A percentile compares a stretch with the other conserved stretches of the same genome.
These are phyloP conservation scores for Prasinococcaceae sp. DNA, from an alignment of 139 green algal species.

Conservation along the genomic window DNA sequence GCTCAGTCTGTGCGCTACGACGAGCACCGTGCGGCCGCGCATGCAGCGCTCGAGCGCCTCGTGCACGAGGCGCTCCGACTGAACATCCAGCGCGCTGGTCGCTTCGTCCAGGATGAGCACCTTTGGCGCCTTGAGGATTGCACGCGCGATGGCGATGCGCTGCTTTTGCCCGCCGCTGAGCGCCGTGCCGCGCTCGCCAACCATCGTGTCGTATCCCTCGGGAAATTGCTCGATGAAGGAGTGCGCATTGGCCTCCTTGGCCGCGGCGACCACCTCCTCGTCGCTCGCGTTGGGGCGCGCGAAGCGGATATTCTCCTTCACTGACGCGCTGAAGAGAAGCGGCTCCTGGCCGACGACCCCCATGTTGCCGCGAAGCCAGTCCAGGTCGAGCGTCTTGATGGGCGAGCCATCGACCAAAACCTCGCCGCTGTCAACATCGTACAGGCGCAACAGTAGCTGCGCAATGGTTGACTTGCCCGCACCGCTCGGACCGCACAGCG, in stretches of 20 bases:
- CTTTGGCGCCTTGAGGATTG: slow-evolving; percentile 38
- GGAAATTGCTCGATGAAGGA: slow-evolving; percentile 52
- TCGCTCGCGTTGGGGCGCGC: slow-evolving; percentile 21
- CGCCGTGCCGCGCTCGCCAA: slow-evolving; percentile 25
- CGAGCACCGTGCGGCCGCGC: slow-evolving; percentile 69
- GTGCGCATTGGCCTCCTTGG: slow-evolving; percentile 43
- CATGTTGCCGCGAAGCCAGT: slow-evolving; percentile 13
- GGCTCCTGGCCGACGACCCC: slow-evolving; percentile 19
- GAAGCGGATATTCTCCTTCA: slow-evolving; percentile 66
- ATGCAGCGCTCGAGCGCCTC: slow-evolving; percentile 54
- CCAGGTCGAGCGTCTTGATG: slow-evolving; percentile 11
- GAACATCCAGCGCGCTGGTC: slow-evolving; percentile 14
- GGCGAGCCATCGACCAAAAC: slow-evolving; percentile 17
- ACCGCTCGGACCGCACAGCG: too few relatives aligned
- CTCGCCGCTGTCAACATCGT: slow-evolving; percentile 9
- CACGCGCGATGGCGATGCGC: slow-evolving; percentile 63
- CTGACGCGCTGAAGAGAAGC: slow-evolving; percentile 16
- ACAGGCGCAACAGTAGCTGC: slow-evolving; percentile 2
- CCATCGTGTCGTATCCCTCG: slow-evolving; percentile 41
- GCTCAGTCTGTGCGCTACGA: slow-evolving; percentile 87
- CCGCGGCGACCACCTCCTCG: slow-evolving; percentile 29
- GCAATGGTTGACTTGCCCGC: slow-evolving; percentile 5
- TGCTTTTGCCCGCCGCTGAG: slow-evolving; percentile 57
- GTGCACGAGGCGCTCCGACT: slow-evolving; percentile 61
- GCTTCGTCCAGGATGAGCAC: slow-evolving; percentile 71